Evolutionary conservation across 2,329 filamentous ascomycete species (phyloP), one percentile per base, ranked within the genome.

Genomic region (Aschersonia sp.): DNA sequence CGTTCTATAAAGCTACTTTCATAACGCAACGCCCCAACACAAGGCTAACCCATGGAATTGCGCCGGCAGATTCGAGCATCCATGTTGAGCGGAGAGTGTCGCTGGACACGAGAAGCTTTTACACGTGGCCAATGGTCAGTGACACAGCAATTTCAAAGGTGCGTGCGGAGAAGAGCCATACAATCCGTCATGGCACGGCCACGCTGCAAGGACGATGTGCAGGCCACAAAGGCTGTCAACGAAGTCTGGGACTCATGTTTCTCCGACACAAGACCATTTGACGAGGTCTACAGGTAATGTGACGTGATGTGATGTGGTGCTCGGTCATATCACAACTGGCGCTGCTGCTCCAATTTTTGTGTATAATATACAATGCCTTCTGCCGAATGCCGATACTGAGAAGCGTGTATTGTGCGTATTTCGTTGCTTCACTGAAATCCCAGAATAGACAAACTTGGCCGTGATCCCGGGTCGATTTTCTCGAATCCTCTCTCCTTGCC

Each of bases 231-330:
- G 67, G 82, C 94, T 30, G 88, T 98, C 50, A 92, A 97, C 65
- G 84, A 94, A 65, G 92, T 98, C n/a, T 98, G 91, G 88, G 89
- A 95, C 56, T 96, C 89, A 58, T 98, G 92, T 65, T 98, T 94
- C 63, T 72, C 78, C 46, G 92, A 98, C 66, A 97, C 91, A 4
- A 74, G 92, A 59, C 92, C 92, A 2, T 98, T 98, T 66, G 89
- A 97, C 64, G 91, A 97, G 63, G 89, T 98, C 47, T 98, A 95
- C 65, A 82, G 87, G 63, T 91, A 49, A 46, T 38, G 32, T 10
- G 32, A 6, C 7, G 7, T 10, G 32, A 6, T 7, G 32, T 20
- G 20, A 20, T 20, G 20, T 20, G 20, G 20, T 20, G 20, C 20
- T 20, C 32, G 10, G 32, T 38, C 3, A 38, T 10, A 10, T 38